Percentiles rank a stretch among this genome's conserved stretches.
Evolutionary conservation across 1,284 basidiomycete species (phyloP).

Genomic region (Irpex rosettiformis): DNA sequence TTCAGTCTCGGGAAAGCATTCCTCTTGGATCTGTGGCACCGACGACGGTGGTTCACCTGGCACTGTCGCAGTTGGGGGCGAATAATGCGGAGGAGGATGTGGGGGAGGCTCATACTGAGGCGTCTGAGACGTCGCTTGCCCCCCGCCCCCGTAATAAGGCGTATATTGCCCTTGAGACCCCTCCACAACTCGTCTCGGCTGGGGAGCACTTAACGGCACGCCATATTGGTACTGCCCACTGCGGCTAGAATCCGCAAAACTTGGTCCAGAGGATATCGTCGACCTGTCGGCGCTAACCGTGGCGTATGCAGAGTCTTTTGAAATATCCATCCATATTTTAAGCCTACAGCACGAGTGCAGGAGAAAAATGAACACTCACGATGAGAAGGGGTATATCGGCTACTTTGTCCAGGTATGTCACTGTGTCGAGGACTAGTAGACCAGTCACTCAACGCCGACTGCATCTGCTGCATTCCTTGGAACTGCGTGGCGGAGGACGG

Average conservation of each 20-base stretch:
- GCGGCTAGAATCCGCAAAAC: background rate
- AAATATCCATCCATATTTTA: background rate
- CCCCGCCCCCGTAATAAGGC: background rate
- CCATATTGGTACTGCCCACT: background rate
- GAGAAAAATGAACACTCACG: background rate
- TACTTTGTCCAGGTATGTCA: background rate
- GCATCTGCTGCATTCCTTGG: background rate
- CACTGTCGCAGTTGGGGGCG: background rate
- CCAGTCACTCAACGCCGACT: background rate
- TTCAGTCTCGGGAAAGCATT: background rate
- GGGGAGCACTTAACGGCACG: background rate
- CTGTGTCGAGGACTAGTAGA: background rate
- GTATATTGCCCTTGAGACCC: background rate
- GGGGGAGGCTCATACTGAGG: background rate
- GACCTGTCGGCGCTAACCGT: slow-evolving; percentile 8
- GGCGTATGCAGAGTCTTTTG: background rate
- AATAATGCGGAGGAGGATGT: background rate
- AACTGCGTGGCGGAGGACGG: background rate
- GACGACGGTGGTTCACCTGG: background rate
- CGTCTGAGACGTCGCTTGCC: background rate
- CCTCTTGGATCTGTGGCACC: background rate
- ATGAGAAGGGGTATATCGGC: background rate
- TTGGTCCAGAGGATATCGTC: slow-evolving; percentile 1
- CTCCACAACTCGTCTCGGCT: background rate
- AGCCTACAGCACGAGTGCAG: background rate